Conservation (phyloP, 2,329 filamentous ascomycete species). For the Aureobasidium sp. region DNA sequence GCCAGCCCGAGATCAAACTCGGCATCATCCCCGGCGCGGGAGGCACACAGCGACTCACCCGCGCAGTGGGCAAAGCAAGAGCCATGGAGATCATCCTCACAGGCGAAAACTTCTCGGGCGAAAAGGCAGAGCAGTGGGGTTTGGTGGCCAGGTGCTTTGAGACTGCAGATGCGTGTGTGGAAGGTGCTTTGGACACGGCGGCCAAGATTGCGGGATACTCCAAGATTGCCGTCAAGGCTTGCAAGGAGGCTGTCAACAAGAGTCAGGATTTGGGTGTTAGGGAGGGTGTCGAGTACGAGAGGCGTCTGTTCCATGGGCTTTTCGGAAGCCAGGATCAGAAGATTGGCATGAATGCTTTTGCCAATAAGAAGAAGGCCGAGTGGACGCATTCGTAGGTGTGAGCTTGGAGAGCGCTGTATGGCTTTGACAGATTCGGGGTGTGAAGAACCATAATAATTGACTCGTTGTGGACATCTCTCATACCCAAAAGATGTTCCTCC, state of each 20-base stretch:
- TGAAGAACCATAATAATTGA: too few relatives aligned
- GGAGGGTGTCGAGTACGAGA: slow-evolving; percentile 91
- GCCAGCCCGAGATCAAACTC: slow-evolving; percentile 94
- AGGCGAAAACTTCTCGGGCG: slow-evolving; percentile 72
- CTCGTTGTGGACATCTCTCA: too few relatives aligned
- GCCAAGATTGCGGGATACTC: slow-evolving; percentile 84
- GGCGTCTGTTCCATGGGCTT: slow-evolving; percentile 81
- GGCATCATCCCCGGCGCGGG: slow-evolving; percentile 88
- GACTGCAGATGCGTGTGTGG: slow-evolving; percentile 71
- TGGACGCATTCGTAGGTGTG: slow-evolving; percentile 70
- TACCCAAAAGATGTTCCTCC: too few relatives aligned
- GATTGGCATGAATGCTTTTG: slow-evolving; percentile 92
- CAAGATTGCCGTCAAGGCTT: slow-evolving; percentile 75
- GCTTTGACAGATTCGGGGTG: too few relatives aligned
- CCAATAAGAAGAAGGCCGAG: slow-evolving; percentile 84
- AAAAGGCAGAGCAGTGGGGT: slow-evolving; percentile 82
- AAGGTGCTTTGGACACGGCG: slow-evolving; percentile 71
- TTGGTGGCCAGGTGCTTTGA: slow-evolving; percentile 76
- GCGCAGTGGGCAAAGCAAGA: slow-evolving; percentile 57
- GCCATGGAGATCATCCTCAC: slow-evolving; percentile 91
- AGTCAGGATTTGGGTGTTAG: slow-evolving; percentile 81
- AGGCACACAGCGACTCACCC: slow-evolving; percentile 79
- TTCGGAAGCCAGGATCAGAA: slow-evolving; percentile 97
- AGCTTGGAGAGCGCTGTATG: too few relatives aligned
- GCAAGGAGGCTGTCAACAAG: slow-evolving; percentile 99